Evolutionary conservation across 768 basidiomycete genomes (phyloP), one percentile per base, ranked within the genome.

Genomic region (Amanita rubescens): DNA sequence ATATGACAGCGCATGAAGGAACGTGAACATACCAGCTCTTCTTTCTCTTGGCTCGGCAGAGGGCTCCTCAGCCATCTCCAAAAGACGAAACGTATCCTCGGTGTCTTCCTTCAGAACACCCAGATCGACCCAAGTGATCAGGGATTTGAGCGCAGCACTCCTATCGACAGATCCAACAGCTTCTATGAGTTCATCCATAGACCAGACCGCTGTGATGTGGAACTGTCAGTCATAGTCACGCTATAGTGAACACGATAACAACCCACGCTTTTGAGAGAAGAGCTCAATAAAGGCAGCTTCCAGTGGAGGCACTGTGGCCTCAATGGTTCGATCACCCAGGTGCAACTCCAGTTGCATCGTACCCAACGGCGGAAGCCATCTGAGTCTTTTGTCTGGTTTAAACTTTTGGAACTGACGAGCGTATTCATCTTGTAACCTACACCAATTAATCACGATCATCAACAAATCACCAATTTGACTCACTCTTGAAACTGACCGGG

Each of bases 201-300:
- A 74, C 92, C 88, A 92, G 1, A 75, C 68, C 58, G 78, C 87
- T 91, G 51, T n/a, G 10, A 9, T 51, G 15, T 49, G 42, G 51
- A 25, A 55, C n/a, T 20, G 10, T 43, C 38, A 19, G 14, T 25
- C 10, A 25, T 12, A 2, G 2, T 33, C 41, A 10, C 15, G 19
- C 17, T 14, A 22, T 9, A 39, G 9, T 33, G 1, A 25, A 19
- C 19, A 53, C 32, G 20, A 20, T 14, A 35, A 6, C 3, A n/a
- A 62, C 55, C 20, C 27, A 84, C 91, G 72, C 66, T 84, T 80
- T 54, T 83, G 74, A 0, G 82, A 84, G 63, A 97, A 96, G 3
- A 91, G 72, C 60, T 94, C 92, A 46, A 94, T 83, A 55, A 95
- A 81, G 1, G 91, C 87, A 8, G 95, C 96, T 64, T 98, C 94